phyloP scores from a whole-genome alignment of 192 early-diverging fungal species.

The Coemansia sp. region DNA sequence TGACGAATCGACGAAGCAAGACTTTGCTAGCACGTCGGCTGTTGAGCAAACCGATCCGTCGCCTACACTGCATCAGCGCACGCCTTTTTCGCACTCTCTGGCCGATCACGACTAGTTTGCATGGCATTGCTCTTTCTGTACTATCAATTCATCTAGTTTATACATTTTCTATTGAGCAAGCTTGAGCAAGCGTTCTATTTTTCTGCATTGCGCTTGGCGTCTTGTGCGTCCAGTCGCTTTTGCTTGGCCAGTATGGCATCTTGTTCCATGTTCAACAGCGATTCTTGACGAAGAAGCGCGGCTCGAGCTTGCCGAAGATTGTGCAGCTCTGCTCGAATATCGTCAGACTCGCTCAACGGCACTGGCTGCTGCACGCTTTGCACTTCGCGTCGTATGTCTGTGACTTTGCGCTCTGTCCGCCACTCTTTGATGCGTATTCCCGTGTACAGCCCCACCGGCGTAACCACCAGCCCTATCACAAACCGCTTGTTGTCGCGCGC shows the following conservation, averaged over 20 bases:
- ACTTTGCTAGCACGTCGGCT: slow-evolving; percentile 10
- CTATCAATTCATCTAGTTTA: slow-evolving; percentile 5
- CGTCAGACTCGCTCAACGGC: not conserved
- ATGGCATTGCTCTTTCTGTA: slow-evolving; percentile 2
- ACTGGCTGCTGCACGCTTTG: not conserved
- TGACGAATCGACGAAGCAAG: not conserved
- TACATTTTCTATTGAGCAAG: not conserved
- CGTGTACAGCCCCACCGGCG: slow-evolving; percentile 41
- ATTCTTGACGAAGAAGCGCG: slow-evolving; percentile 21
- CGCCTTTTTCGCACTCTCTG: not conserved
- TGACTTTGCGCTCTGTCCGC: slow-evolving; percentile 16
- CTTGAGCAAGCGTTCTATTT: not conserved
- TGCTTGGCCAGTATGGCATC: slow-evolving; percentile 42
- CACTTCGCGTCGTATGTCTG: slow-evolving; percentile 16
- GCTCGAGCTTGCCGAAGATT: slow-evolving; percentile 18
- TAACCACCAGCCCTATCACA: slow-evolving; percentile 36
- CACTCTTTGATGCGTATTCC: slow-evolving; percentile 37
- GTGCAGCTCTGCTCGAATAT: slow-evolving; percentile 21
- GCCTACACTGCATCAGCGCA: slow-evolving; percentile 11
- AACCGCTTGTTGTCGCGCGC: slow-evolving; percentile 27
- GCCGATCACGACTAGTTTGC: not conserved
- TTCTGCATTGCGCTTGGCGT: slow-evolving; percentile 1
- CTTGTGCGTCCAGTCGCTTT: slow-evolving; percentile 26
- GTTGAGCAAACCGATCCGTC: not conserved
- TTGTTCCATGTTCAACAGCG: slow-evolving; percentile 21